A percentile compares a stretch with the other conserved stretches of the same genome.
These are phyloP conservation scores for Talaromyces ruber DNA, from an alignment of 495 filamentous ascomycete genomes.

Conservation along the genomic window DNA sequence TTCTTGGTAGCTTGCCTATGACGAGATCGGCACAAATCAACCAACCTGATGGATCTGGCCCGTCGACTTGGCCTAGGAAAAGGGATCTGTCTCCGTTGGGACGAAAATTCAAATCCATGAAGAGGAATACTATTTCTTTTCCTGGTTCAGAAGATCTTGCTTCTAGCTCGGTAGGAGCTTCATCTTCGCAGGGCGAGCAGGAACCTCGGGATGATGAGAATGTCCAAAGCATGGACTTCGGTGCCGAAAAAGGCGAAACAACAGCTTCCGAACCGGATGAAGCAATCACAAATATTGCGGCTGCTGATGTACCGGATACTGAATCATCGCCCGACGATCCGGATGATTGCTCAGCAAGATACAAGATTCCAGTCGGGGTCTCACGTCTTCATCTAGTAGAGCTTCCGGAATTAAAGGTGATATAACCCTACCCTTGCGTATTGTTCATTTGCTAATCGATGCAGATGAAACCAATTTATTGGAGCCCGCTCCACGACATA, in stretches of 20 bases:
- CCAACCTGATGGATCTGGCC: background rate
- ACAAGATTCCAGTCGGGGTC: conserved; percentile 60
- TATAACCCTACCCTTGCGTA: background rate
- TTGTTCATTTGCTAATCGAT: conserved; percentile 34
- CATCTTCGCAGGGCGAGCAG: background rate
- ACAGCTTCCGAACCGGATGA: background rate
- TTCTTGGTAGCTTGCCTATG: background rate
- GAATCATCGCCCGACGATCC: conserved; percentile 7
- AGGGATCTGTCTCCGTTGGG: background rate
- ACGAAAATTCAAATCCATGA: background rate
- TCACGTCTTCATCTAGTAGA: conserved; percentile 61
- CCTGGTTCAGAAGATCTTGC: background rate
- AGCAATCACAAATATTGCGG: background rate
- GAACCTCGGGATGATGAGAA: background rate
- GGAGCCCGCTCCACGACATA: conserved; percentile 91
- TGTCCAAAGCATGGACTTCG: background rate
- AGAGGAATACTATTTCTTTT: background rate
- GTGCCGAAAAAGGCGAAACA: background rate
- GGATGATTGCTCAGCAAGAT: conserved; percentile 12
- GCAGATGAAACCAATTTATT: conserved; percentile 97
- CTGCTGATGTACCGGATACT: background rate
- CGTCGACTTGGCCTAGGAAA: background rate
- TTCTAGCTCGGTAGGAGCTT: background rate
- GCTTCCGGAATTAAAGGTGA: conserved; percentile 40
- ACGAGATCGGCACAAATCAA: background rate